Base-by-base conservation (phyloP, 2,329 filamentous ascomycete genomes). In the Cladosporium sp. region DNA sequence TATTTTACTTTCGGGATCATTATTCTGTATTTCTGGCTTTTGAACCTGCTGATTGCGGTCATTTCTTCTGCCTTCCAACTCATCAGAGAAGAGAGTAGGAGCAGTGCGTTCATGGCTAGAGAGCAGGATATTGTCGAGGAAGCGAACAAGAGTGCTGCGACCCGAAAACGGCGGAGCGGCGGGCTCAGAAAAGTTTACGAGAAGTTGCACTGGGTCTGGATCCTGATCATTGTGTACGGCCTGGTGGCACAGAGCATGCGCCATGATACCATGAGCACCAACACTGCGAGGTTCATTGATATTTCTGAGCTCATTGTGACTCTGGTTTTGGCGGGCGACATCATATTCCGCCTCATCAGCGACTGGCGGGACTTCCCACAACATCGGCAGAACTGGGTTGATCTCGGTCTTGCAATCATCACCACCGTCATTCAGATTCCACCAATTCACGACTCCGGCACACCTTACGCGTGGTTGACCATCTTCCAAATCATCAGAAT, bases 31-130 rank as follows among this genome's bases (percentile, higher is more conserved):
- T 77, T 98, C 43, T 98, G 93, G 93, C 80, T 98, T 62, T 90
- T 94, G 56, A 97, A 96, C 67, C 80, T 98, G 70, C 69, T 86
- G 40, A 95, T 98, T 63, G 93, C 93, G 3, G 93, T 98, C 61
- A 98, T 98, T 65, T 98, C 93, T 0, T 95, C 93, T 4, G 96
- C 92, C 1, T 98, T 98, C 63, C 93, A 98, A 66, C 88, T 98
- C 57, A 98, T 98, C 60, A 83, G 93, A 56, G 94, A 98, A 72
- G 93, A 98, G 67, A 95, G 89, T 70, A 91, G 86, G 68, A 84
- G 86, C 27, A 96, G 91, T 71, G 93, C 94, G 3, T 98, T 98
- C 67, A 91, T 90, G 4, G 82, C 83, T 11, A 81, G 89, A 51
- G 79, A 88, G 33, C 78, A 78, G 46, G 75, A 78, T 43, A 52